These are phyloP conservation scores for Trametes cinnabarina DNA, from an alignment of 768 basidiomycete genomes.

Conservation along the genomic window DNA sequence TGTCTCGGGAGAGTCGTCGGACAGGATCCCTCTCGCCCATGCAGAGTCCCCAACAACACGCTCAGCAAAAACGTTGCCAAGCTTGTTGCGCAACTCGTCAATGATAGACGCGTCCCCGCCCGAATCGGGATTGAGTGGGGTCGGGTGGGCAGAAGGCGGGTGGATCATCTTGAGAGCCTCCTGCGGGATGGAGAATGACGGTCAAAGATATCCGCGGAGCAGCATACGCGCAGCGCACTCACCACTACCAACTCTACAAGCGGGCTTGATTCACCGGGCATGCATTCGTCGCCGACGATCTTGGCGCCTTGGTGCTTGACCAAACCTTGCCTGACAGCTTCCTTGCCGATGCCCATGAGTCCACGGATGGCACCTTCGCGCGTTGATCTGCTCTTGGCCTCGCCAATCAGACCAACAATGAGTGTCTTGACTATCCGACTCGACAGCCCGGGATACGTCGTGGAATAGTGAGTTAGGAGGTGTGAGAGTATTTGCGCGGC, in stretches of 20 bases:
- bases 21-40: constrained; percentile 63
- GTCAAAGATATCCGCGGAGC: not conserved
- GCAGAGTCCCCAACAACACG: constrained; percentile 52
- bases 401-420: constrained; percentile 74
- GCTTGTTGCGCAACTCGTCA: constrained; percentile 45
- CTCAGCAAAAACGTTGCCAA: constrained; percentile 65
- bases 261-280: constrained; percentile 40
- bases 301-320: constrained; percentile 79
- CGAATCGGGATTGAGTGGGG: constrained; percentile 50
- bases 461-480: constrained; percentile 76
- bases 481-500: constrained; percentile 85
- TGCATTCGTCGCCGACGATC: constrained; percentile 67
- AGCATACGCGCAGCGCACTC: constrained; percentile 14
- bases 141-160: constrained; percentile 56
- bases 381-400: constrained; percentile 73
- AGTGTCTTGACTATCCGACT: constrained; percentile 94
- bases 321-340: constrained; percentile 79
- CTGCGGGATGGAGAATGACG: constrained; percentile 32
- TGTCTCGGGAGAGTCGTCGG: constrained; percentile 8
- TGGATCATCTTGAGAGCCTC: constrained; percentile 61
- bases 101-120: constrained; percentile 48
- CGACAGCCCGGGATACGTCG: constrained; percentile 85
- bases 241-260: constrained; percentile 67
- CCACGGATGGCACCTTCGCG: constrained; percentile 90
- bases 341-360: constrained; percentile 79